Conservation (phyloP, 2,329 filamentous ascomycete species). For the Beauveria rudraprayagi region DNA sequence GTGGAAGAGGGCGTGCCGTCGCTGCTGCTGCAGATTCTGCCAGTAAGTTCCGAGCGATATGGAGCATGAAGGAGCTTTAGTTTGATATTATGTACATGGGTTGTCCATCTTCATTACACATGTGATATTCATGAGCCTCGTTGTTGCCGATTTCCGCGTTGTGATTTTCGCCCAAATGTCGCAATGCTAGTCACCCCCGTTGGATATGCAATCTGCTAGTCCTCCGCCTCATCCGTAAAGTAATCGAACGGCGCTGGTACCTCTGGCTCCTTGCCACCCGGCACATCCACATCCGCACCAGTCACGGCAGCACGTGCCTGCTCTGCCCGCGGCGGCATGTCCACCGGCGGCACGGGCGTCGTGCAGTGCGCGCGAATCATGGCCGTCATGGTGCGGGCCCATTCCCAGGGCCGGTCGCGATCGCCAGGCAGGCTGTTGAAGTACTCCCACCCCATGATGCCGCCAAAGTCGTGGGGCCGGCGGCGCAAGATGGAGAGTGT, state of each 20-base stretch:
- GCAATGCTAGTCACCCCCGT: neutral
- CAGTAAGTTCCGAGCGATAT: slow-evolving; percentile 1
- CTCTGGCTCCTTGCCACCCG: slow-evolving; percentile 18
- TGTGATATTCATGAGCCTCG: neutral
- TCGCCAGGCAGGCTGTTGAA: slow-evolving; percentile 72
- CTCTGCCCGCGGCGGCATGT: slow-evolving; percentile 3
- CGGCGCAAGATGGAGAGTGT: slow-evolving; percentile 35
- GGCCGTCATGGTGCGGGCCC: slow-evolving; percentile 61
- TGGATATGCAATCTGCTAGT: neutral
- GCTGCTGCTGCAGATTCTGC: neutral
- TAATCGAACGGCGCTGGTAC: slow-evolving; percentile 27
- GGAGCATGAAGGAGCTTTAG: neutral
- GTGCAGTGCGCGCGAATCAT: slow-evolving; percentile 27
- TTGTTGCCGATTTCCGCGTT: slow-evolving; percentile 7
- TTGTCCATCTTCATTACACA: neutral
- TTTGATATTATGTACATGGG: neutral
- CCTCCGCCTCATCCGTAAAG: slow-evolving; percentile 20
- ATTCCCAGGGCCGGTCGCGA: slow-evolving; percentile 59
- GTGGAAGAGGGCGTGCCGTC: slow-evolving; percentile 10
- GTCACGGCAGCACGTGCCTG: slow-evolving; percentile 10
- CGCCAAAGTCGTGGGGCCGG: slow-evolving; percentile 63
- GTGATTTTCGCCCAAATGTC: neutral
- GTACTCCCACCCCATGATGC: slow-evolving; percentile 94
- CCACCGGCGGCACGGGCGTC: neutral
- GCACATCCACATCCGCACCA: slow-evolving; percentile 18